These are phyloP conservation scores for Anthracocystis walkeri DNA, from an alignment of 1,284 basidiomycete species.

Conservation along the genomic window DNA sequence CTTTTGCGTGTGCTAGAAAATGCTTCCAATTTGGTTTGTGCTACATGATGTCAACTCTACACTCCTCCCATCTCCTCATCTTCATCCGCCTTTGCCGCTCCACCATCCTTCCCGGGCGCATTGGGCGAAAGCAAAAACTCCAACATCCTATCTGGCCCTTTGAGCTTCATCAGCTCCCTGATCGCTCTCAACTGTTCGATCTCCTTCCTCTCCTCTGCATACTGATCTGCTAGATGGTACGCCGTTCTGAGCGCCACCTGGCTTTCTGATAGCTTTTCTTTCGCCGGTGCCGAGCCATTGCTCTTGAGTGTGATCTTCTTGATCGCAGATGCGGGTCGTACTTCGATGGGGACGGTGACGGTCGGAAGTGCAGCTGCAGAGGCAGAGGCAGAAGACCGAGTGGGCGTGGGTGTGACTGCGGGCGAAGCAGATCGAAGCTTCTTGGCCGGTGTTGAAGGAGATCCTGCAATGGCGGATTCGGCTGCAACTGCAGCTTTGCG, in stretches of 20 bases:
- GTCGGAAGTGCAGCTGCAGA: background rate
- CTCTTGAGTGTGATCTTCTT: slow-evolving; percentile 27
- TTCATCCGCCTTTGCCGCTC: too few species aligned
- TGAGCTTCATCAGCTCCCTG: slow-evolving; percentile 47
- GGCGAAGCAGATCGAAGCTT: slow-evolving; percentile 29
- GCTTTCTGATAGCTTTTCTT: slow-evolving; percentile 1
- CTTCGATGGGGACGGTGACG: slow-evolving; percentile 8
- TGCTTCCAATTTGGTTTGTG: background rate
- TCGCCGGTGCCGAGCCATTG: slow-evolving; percentile 7
- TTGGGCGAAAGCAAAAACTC: slow-evolving; percentile 48
- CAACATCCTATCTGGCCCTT: slow-evolving; percentile 36
- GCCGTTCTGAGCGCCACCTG: slow-evolving; percentile 24
- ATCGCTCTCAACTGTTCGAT: slow-evolving; percentile 59
- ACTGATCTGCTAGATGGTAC: slow-evolving; percentile 33
- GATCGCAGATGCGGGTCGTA: background rate
- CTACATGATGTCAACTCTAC: too few species aligned
- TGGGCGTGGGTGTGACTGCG: slow-evolving; percentile 4
- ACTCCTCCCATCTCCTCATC: too few species aligned
- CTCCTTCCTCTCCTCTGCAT: slow-evolving; percentile 38
- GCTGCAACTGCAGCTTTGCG: slow-evolving; percentile 49
- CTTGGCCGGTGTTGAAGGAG: slow-evolving; percentile 24
- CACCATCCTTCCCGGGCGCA: background rate
- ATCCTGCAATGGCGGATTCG: slow-evolving; percentile 33
- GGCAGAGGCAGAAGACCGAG: background rate
- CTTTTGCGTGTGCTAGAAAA: background rate